Conservation (phyloP, 306 rosid genomes). For the Castanea crenata region DNA sequence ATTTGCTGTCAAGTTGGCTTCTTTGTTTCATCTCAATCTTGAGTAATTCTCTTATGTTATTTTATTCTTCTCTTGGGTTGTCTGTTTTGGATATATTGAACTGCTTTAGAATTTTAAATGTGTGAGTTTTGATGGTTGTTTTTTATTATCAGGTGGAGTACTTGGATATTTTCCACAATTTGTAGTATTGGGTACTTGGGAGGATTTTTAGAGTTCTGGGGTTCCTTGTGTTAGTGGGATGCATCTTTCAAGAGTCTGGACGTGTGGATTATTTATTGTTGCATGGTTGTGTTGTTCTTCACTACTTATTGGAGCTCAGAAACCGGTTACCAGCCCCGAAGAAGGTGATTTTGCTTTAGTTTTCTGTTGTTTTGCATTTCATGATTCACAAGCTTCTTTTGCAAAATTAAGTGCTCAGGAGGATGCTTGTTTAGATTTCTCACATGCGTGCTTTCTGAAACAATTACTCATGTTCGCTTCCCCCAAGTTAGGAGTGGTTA, state of each 20-base stretch:
- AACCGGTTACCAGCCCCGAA: slow-evolving; percentile 30
- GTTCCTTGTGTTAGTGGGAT: slow-evolving; percentile 33
- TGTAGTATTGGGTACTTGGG: slow-evolving; percentile 15
- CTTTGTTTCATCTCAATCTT: background rate
- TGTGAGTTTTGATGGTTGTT: background rate
- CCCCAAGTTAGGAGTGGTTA: background rate
- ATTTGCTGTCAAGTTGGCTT: background rate
- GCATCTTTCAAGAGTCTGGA: slow-evolving; percentile 48
- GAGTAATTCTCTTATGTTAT: background rate
- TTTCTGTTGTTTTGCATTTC: slow-evolving; percentile 1
- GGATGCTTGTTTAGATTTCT: background rate
- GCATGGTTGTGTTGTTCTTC: slow-evolving; percentile 56
- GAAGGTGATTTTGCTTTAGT: slow-evolving; percentile 54
- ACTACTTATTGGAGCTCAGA: slow-evolving; percentile 33
- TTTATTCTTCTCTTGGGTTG: no score
- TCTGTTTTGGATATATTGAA: no score
- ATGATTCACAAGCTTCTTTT: background rate
- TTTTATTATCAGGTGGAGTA: slow-evolving; percentile 35
- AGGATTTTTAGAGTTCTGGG: slow-evolving; percentile 26
- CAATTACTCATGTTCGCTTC: background rate
- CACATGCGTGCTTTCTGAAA: background rate
- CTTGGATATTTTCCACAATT: background rate
- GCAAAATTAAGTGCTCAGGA: background rate
- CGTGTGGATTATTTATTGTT: slow-evolving; percentile 30
- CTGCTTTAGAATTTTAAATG: no score